Evolutionary conservation across 2,329 filamentous ascomycete species (phyloP).

Genomic region (Sclerotinia subarctica): DNA sequence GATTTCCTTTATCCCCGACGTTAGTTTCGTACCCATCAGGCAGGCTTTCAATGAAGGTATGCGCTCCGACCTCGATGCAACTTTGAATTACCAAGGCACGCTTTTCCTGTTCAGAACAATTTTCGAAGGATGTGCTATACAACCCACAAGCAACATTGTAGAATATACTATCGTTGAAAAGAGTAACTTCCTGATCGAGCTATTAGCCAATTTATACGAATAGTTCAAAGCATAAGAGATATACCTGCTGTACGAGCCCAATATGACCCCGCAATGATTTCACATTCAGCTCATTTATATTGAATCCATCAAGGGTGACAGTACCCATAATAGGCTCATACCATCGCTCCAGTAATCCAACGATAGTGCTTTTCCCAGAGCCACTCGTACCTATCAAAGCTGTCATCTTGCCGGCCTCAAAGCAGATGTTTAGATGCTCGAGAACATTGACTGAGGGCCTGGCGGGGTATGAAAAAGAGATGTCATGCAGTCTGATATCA

Average conservation of each 20-base stretch:
- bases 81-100: constrained; percentile 68
- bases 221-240: constrained; percentile 40
- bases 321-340: constrained; percentile 40
- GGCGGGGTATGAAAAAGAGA: constrained; percentile 33
- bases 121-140: constrained; percentile 8
- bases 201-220: constrained; percentile 57
- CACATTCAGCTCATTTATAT: constrained; percentile 33
- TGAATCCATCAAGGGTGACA: constrained; percentile 36
- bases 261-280: constrained; percentile 30
- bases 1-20: constrained; percentile 84
- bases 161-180: constrained; percentile 49
- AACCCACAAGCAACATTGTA: constrained; percentile 20
- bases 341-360: constrained; percentile 42
- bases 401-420: constrained; percentile 42
- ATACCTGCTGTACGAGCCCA: constrained; percentile 46
- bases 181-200: constrained; percentile 63
- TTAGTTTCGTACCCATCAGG: constrained; percentile 87
- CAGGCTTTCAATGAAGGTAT: constrained; percentile 77
- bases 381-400: constrained; percentile 45
- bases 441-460: constrained; percentile 35
- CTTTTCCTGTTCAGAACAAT: neutral
- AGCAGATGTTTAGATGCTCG: constrained; percentile 41
- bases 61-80: constrained; percentile 83
- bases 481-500: constrained; percentile 18
- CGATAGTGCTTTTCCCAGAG: constrained; percentile 41